Base-by-base conservation (phyloP, 768 basidiomycete genomes). In the Austroboletus festivus region DNA sequence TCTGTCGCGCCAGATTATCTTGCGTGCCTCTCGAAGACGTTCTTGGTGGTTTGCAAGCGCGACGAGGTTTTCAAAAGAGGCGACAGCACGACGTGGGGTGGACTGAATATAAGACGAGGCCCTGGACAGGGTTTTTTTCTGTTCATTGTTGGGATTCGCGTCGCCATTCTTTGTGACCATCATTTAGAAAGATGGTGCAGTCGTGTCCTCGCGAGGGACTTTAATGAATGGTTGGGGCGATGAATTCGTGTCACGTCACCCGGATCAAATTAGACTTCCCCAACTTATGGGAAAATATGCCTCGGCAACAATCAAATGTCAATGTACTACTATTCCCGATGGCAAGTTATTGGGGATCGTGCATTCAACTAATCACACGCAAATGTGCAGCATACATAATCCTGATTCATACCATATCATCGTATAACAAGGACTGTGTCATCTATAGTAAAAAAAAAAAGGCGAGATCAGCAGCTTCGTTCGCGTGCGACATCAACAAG, bases 1-100 rank as follows among this genome's bases (percentile, higher is more conserved):
- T 52, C 78, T 73, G 58, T 90, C 85, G 12, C 87, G 74, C 87
- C 89, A 89, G 3, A 93, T 80, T 67, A 91, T 85, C 64, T 81
- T 88, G 46, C 86, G 76, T 1, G 89, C 87, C 47, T 82, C 82
- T 52, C 69, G 77, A 26, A 92, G 71, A 2, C 80, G 74, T 51
- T 92, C 87, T 62, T 89, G 85, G 65, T 87, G 82, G 67, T 91
- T 90, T 5, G 90, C 91, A 47, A 93, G 75, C 13, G 86, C 86
- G 19, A 90, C 84, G 8, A 93, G 72, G 60, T 88, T 89, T 62
- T 92, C 89, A 56, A 92, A 92, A 0, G 87, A 90, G 9, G 79
- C 76, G 71, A 86, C 81, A 4, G 84, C 79, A 30, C 73, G 68
- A 13, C 60, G 57, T 71, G 82, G 82, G 1, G 77, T 73, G 54